phyloP scores from a whole-genome alignment of 1,284 basidiomycete genomes.

The Boletus coffeatus region DNA sequence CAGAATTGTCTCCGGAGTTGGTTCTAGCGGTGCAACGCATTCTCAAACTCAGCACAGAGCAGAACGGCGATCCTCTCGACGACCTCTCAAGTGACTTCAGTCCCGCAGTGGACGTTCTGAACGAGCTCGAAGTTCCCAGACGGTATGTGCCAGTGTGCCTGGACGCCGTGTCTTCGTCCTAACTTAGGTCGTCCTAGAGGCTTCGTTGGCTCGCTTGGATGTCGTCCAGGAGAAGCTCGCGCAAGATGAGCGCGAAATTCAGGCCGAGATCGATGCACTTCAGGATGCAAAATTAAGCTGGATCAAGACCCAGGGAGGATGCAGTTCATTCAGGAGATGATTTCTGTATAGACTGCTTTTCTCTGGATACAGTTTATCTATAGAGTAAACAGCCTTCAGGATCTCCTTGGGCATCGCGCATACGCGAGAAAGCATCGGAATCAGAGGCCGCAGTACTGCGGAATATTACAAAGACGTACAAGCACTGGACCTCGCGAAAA shows the following conservation, averaged over 20 bases:
- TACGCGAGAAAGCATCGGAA: constrained; percentile 92
- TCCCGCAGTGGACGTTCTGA: constrained; percentile 50
- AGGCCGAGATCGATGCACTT: constrained; percentile 67
- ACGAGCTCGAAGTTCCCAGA: constrained; percentile 63
- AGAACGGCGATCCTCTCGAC: constrained; percentile 50
- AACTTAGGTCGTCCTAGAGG: constrained; percentile 41
- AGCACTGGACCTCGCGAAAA: constrained; percentile 90
- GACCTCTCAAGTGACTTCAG: constrained; percentile 53
- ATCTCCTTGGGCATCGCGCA: constrained; percentile 88
- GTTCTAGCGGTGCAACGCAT: constrained; percentile 64
- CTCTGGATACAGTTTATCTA: not conserved
- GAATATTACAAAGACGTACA: constrained; percentile 96
- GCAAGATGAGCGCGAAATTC: constrained; percentile 57
- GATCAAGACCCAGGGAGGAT: constrained; percentile 84
- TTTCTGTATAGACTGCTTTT: constrained; percentile 54
- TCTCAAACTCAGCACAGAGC: constrained; percentile 45
- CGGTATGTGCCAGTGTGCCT: constrained; percentile 41
- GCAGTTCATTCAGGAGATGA: constrained; percentile 89
- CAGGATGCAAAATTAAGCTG: constrained; percentile 56
- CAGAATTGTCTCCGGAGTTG: constrained; percentile 60
- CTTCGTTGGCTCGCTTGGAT: constrained; percentile 59
- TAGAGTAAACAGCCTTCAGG: constrained; percentile 41
- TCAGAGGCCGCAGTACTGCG: constrained; percentile 88
- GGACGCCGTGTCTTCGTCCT: not conserved
- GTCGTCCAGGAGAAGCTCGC: constrained; percentile 56